Base-by-base conservation (phyloP, 352 stramenopile genomes). In the Pythium periplocum region DNA sequence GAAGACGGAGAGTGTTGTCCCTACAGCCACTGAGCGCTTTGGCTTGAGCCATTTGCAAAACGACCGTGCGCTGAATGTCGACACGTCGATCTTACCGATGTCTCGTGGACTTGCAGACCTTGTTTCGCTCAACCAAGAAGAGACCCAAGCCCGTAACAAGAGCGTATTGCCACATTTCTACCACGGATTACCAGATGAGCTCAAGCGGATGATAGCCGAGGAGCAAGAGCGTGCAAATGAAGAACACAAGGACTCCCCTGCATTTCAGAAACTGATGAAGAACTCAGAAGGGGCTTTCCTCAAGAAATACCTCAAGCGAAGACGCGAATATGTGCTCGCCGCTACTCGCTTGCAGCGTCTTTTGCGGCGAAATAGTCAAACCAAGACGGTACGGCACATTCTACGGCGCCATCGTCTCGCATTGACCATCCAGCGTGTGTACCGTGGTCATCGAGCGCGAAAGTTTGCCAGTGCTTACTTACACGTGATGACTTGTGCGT, bases 141-240 rank as follows among this genome's bases (percentile, higher is more conserved):
- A 63, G 4, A 57, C 31, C 2, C 61, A 57, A 4, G 40, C 61
- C 4, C 50, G 50, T n/a, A 50, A 48, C 2, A 68, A 71, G 26
- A 79, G 66, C 4, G 62, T 69, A n/a, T 51, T 83, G 0, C 81
- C 81, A 4, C 81, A 90, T 42, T 91, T 91, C 58, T 91, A 88
- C 36, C 81, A 91, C 52, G 81, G 78, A 3, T 53, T 91, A 0
- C 76, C 81, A 0, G 69, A 73, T 30, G 78, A 87, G 50, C 73
- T 91, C 40, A 91, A 91, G 61, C 71, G 68, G 1, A 78, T 88
- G 68, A 86, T 92, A 30, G 62, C 69, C 5, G 72, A 89, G 10
- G 71, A 90, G 44, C 71, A 85, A 44, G 39, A 51, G 3, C 69
- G 66, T 44, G 51, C 41, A 1, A 59, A 65, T 6, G 33, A 26